A percentile compares a stretch with the other conserved stretches of the same genome.
These are phyloP conservation scores for Alternaria solani DNA, from an alignment of 2,329 filamentous ascomycete genomes.

Conservation along the genomic window DNA sequence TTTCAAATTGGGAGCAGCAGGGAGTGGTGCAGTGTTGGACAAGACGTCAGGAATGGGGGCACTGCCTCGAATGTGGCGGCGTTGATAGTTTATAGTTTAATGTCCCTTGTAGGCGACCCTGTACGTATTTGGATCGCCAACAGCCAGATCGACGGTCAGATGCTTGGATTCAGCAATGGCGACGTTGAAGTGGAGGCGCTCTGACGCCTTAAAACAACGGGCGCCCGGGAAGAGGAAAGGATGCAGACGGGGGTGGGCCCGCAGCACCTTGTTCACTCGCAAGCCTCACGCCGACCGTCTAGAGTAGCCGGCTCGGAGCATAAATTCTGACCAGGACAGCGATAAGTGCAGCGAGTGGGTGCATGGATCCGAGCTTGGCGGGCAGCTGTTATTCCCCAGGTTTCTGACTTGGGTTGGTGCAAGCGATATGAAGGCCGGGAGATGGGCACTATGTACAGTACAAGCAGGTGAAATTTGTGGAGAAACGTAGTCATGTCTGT, in stretches of 20 bases:
- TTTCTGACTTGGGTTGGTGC: slow-evolving; percentile 26
- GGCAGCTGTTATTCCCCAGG: slow-evolving; percentile 30
- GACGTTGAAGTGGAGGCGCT: slow-evolving; percentile 48
- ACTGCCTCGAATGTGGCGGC: slow-evolving; percentile 51
- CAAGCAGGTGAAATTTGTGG: slow-evolving; percentile 23
- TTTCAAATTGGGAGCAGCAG: slow-evolving; percentile 47
- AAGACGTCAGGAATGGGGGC: slow-evolving; percentile 51
- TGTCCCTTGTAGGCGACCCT: slow-evolving; percentile 42
- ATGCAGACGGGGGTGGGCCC: slow-evolving; percentile 39
- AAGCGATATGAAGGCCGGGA: slow-evolving; percentile 29
- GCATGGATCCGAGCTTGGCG: slow-evolving; percentile 43
- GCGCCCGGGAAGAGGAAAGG: slow-evolving; percentile 39
- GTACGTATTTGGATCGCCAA: slow-evolving; percentile 52
- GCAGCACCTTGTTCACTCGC: slow-evolving; percentile 37
- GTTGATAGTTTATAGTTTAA: slow-evolving; percentile 49
- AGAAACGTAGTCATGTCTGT: slow-evolving; percentile 18
- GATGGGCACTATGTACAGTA: slow-evolving; percentile 13
- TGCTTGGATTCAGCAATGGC: slow-evolving; percentile 46
- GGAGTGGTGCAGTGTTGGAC: slow-evolving; percentile 50
- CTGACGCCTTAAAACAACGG: slow-evolving; percentile 43
- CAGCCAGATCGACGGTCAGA: slow-evolving; percentile 47
- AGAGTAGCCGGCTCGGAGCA: slow-evolving; percentile 40
- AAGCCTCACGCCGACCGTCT: slow-evolving; percentile 44
- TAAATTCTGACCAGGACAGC: slow-evolving; percentile 35
- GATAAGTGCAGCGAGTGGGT: slow-evolving; percentile 31